phyloP scores from a whole-genome alignment of 2,329 filamentous ascomycete genomes.

The Gliomastix tumulicola region DNA sequence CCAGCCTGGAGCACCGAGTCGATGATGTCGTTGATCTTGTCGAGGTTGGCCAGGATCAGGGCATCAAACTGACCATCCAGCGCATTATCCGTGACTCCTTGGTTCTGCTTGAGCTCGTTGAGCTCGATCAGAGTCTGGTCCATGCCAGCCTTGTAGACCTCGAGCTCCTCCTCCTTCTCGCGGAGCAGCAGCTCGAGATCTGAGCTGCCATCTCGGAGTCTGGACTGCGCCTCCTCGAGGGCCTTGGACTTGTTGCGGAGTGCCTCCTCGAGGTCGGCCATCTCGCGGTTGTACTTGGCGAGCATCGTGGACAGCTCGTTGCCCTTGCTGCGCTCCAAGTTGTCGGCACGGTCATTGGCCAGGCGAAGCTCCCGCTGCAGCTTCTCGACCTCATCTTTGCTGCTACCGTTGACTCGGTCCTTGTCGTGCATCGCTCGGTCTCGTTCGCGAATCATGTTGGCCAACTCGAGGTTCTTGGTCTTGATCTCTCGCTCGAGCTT shows the following conservation, averaged over 20 bases:
- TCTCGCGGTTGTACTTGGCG: conserved; percentile 93
- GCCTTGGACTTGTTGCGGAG: conserved; percentile 81
- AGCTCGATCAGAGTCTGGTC: conserved; percentile 91
- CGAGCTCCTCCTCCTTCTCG: conserved; percentile 95
- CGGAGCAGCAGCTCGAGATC: conserved; percentile 80
- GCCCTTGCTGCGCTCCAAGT: conserved; percentile 86
- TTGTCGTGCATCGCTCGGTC: conserved; percentile 91
- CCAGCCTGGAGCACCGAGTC: conserved; percentile 93
- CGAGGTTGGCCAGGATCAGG: conserved; percentile 75
- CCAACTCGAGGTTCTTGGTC: conserved; percentile 97
- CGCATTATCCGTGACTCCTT: conserved; percentile 69
- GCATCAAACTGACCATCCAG: conserved; percentile 89
- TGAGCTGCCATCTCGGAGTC: conserved; percentile 70
- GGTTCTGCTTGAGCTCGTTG: conserved; percentile 74
- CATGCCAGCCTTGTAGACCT: conserved; percentile 97
- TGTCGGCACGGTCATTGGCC: conserved; percentile 86
- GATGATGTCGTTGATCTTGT: conserved; percentile 95
- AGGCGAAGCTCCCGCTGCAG: conserved; percentile 88
- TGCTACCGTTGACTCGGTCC: conserved; percentile 76
- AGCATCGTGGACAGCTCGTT: conserved; percentile 93
- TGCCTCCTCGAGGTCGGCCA: conserved; percentile 92
- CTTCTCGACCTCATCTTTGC: conserved; percentile 92
- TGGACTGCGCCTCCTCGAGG: conserved; percentile 75
- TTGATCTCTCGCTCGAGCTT: conserved; percentile 97
- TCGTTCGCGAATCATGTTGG: conserved; percentile 96